Evolutionary conservation across 441 rosid species (phyloP).

Genomic region (Croton setiger): DNA sequence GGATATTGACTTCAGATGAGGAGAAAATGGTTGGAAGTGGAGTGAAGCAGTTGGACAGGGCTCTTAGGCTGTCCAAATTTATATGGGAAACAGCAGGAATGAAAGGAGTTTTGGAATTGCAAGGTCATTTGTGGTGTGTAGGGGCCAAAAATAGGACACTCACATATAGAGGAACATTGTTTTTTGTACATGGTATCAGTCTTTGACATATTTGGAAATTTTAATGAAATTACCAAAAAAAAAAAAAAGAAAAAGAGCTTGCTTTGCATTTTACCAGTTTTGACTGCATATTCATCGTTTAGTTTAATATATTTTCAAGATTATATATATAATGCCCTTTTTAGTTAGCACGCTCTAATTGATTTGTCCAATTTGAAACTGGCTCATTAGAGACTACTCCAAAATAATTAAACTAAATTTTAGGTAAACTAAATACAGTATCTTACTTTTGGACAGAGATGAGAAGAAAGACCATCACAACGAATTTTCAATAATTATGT

Average conservation of each 20-base stretch:
- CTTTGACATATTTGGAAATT: constrained; percentile 26
- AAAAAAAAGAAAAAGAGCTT: no score
- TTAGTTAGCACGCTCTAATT: no score
- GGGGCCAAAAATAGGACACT: constrained; percentile 47
- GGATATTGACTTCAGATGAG: constrained; percentile 56
- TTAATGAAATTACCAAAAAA: not conserved
- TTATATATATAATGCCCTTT: no score
- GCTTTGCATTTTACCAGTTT: no score
- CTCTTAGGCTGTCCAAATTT: constrained; percentile 54
- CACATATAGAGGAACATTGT: constrained; percentile 45
- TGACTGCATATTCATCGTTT: not conserved
- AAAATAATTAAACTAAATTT: no score
- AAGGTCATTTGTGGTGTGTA: constrained; percentile 70
- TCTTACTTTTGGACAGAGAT: not conserved
- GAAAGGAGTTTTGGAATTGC: constrained; percentile 52
- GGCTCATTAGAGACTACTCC: no score
- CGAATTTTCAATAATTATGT: no score
- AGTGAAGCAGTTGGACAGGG: constrained; percentile 66
- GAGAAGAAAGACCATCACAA: not conserved
- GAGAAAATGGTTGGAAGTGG: constrained; percentile 58
- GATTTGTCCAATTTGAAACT: no score
- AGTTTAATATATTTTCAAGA: not conserved
- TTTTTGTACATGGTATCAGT: constrained; percentile 54
- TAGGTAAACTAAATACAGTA: no score
- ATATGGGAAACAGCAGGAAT: constrained; percentile 67